Evolutionary conservation across 805 yeast species (phyloP).

Genomic region (Nakazawaea holstii): DNA sequence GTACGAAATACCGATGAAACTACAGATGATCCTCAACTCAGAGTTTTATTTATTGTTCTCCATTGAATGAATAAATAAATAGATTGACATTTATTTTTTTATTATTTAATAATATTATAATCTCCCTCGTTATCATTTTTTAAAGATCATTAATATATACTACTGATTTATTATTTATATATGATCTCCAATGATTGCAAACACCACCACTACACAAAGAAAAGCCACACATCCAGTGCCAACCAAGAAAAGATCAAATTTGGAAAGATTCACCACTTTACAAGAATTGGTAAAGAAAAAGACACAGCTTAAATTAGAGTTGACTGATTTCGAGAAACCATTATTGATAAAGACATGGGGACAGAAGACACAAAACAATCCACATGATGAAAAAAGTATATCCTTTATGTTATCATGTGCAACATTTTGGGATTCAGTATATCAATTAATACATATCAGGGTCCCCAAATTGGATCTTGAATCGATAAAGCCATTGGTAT

Average conservation of each 20-base stretch:
- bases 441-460: not conserved
- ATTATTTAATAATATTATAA: no score
- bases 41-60: no score
- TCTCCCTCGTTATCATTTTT: no score
- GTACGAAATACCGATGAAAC: no score
- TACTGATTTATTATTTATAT: no score
- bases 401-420: constrained; percentile 1
- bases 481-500: constrained; percentile 70
- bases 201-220: not conserved
- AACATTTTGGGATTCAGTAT: constrained; percentile 5
- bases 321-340: not conserved
- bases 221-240: not conserved
- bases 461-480: not conserved
- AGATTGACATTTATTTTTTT: no score
- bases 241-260: not conserved
- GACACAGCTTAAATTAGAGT: not conserved
- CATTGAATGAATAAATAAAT: no score
- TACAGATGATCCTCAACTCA: no score
- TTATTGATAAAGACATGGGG: constrained; percentile 5
- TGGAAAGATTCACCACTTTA: constrained; percentile 2
- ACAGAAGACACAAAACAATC: not conserved
- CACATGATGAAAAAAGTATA: not conserved
- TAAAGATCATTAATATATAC: no score
- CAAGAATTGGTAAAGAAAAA: constrained; percentile 5
- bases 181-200: no score